Base-by-base conservation (phyloP, 2,329 filamentous ascomycete species). In the Botryosphaeria dothidea region DNA sequence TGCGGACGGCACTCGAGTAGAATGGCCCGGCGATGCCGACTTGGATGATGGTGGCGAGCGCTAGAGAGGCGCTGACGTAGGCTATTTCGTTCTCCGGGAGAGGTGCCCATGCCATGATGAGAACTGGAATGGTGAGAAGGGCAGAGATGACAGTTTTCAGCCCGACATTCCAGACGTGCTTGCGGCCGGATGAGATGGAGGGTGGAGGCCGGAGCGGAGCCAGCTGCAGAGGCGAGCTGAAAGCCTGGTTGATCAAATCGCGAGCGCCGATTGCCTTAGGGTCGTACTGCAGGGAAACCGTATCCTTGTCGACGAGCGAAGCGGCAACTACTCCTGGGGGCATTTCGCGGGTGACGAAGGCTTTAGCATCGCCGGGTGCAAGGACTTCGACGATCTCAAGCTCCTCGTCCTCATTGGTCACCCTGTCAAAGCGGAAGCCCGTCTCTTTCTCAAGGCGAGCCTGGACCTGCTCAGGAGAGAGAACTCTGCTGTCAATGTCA, bases 31-130 rank as follows among this genome's bases (percentile, higher is more conserved):
- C 86, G 11, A 90, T 78, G 19, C 85, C 72, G 4, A 85, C 63
- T 71, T 93, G 90, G 9, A 93, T 85, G 23, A 89, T 69, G 0
- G 89, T 90, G 0, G 89, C 90, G 17, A 93, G 74, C 0, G 79
- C 84, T 1, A 92, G 73, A 0, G 87, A 91, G 0, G 82, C 78
- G 0, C 83, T 82, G 1, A 77, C 78, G 70, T 89, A 89, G 0
- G 77, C 75, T 3, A 86, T 64, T 1, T 64, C 51, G 19, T 71
- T 45, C 71, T 75, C 25, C 17, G 83, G 72, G 0, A 82, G 80
- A 11, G 86, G 84, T 3, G 87, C 86, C 89, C 89, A 93, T 3
- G 89, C 84, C 68, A 93, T 73, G 3, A 92, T 82, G 1, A 92
- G 76, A 1, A 82, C 78, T 0, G 80, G 79, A 7, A 80, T 72